phyloP scores from a whole-genome alignment of 768 basidiomycete genomes.

The Boletus subparvulus region DNA sequence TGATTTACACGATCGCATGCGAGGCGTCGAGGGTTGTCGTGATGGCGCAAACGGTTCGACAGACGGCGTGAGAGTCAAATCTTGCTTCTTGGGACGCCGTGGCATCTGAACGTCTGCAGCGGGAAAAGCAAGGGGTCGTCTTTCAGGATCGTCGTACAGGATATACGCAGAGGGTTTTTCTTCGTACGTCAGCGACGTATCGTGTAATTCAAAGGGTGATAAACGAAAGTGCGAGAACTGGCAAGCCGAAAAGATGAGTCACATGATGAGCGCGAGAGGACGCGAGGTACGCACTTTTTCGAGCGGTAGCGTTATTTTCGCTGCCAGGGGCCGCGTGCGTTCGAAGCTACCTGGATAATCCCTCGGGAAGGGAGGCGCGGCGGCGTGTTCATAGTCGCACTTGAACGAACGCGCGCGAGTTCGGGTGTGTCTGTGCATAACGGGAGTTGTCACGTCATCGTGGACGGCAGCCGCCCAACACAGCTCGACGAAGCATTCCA shows the following conservation, averaged over 20 bases:
- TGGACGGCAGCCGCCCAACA: conserved; percentile 40
- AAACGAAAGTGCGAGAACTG: conserved; percentile 10
- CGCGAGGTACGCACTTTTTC: conserved; percentile 9
- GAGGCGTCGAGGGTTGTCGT: not conserved
- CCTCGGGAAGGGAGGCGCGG: not conserved
- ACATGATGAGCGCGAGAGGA: not conserved
- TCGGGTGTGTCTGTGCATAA: not conserved
- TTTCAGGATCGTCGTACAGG: conserved; percentile 20
- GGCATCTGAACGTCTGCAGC: conserved; percentile 1
- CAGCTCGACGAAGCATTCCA: conserved; percentile 39
- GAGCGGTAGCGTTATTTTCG: conserved; percentile 19
- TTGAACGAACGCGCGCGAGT: conserved; percentile 20
- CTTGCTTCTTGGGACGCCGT: conserved; percentile 18
- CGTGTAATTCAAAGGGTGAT: conserved; percentile 5
- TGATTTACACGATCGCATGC: conserved; percentile 11
- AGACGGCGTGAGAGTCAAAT: conserved; percentile 2
- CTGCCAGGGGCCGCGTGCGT: conserved; percentile 13
- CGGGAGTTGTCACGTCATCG: conserved; percentile 15
- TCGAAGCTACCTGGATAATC: conserved; percentile 12
- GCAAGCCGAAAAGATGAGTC: no score
- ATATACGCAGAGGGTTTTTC: conserved; percentile 14
- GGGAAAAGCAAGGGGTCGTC: conserved; percentile 14
- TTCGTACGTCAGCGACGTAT: conserved; percentile 5
- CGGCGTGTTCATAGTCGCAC: not conserved
- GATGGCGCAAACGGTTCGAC: not conserved